Conservation (phyloP, 768 basidiomycete species). For the Calocybe gangraenosa region DNA sequence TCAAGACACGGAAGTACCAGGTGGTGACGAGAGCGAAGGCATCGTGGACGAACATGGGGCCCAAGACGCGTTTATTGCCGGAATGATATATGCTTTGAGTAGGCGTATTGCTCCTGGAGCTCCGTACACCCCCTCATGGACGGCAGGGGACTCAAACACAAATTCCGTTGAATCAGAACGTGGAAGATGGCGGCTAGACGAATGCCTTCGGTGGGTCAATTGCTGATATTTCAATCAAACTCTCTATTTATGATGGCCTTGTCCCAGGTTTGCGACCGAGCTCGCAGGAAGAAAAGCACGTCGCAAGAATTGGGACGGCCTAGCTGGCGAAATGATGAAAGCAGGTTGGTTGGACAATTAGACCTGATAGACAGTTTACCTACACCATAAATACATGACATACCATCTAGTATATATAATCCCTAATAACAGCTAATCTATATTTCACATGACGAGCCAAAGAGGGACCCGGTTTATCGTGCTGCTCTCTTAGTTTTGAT, state of each 20-base stretch:
- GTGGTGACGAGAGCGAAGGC: constrained; percentile 29
- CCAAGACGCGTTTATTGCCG: constrained; percentile 81
- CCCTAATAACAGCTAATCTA: too few species aligned
- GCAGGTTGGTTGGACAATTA: constrained; percentile 70
- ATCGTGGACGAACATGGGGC: constrained; percentile 71
- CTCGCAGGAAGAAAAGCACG: constrained; percentile 73
- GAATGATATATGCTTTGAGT: constrained; percentile 82
- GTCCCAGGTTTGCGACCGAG: constrained; percentile 74
- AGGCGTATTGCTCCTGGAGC: constrained; percentile 66
- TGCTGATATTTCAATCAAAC: neutral
- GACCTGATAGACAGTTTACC: neutral
- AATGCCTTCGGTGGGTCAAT: constrained; percentile 63
- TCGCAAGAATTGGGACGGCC: constrained; percentile 56
- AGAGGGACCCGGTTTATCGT: too few species aligned
- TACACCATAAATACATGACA: neutral
- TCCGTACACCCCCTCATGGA: constrained; percentile 65
- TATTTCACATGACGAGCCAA: too few species aligned
- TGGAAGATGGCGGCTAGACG: constrained; percentile 75
- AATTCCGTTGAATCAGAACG: constrained; percentile 32
- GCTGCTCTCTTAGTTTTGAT: too few species aligned
- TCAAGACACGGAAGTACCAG: constrained; percentile 54
- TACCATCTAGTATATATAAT: too few species aligned
- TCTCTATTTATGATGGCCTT: constrained; percentile 1
- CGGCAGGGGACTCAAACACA: constrained; percentile 30
- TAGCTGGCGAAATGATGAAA: constrained; percentile 68